Evolutionary conservation across 768 basidiomycete species (phyloP), one percentile per base, ranked within the genome.

Genomic region (Roridomyces roridus): DNA sequence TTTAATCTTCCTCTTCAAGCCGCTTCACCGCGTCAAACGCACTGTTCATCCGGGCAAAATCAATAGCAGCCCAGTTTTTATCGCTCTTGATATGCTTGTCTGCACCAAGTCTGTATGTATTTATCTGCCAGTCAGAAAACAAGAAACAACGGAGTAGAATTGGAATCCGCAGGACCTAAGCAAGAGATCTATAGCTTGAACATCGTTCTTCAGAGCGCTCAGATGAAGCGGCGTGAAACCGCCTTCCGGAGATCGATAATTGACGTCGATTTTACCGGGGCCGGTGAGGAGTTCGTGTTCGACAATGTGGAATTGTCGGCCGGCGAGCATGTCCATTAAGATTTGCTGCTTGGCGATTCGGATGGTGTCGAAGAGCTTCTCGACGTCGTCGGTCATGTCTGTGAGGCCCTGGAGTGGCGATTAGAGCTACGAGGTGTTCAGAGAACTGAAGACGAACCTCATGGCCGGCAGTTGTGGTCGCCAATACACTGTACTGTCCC

Each of bases 371-470:
- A 50, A 25, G 12, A 29, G 47, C 8, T 18, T 34, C 48, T 55
- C 43, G 36, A 60, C 49, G 15, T 55, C 54, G 7, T 51, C 24
- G 9, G 55, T 52, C 10, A 61, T 42, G 36, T 61, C 51, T 21
- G 46, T 57, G 41, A 29, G 39, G 37, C 39, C 35, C 59, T 60
- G 14, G 46, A 8, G 12, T n/a, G 31, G 20, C 18, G 21, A 25
- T 31, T 14, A 18, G 23, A 28, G n/a, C 23, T 26, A 39, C 18
- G 10, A 39, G 35, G 15, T 23, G 21, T 18, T 17, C 2, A 11
- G 24, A 17, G 18, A 9, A 23, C 11, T 8, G 7, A 10, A 34
- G 14, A 36, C 54, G 23, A 23, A 57, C 55, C 36, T 46, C 28
- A 29, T 23, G 26, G 25, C 51, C 55, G 20, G 11, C 43, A 44